These are phyloP conservation scores for Delitschia confertaspora DNA, from an alignment of 495 filamentous ascomycete species.

Conservation along the genomic window DNA sequence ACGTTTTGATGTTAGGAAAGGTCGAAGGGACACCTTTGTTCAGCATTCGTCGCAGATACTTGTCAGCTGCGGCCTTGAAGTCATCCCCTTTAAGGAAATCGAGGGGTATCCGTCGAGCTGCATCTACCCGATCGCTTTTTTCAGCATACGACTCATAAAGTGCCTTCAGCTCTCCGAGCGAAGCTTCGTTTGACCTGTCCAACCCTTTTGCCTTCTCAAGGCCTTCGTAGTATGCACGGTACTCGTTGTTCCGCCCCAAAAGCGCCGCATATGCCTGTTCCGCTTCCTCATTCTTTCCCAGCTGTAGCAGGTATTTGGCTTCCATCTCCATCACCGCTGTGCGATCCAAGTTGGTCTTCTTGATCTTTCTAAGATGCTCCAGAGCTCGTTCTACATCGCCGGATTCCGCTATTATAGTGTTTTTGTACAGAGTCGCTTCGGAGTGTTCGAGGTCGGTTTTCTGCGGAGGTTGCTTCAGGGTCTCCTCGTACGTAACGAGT, in stretches of 20 bases:
- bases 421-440: slow-evolving; percentile 95
- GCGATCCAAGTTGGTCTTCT: slow-evolving; percentile 71
- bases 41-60: slow-evolving; percentile 78
- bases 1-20: slow-evolving; percentile 89
- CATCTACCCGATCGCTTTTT: slow-evolving; percentile 75
- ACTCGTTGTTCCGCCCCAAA: slow-evolving; percentile 79
- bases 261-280: slow-evolving; percentile 69
- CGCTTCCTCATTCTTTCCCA: slow-evolving; percentile 73
- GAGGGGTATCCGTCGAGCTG: slow-evolving; percentile 74
- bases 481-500: slow-evolving; percentile 84
- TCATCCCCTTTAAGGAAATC: slow-evolving; percentile 81
- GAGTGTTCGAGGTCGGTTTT: slow-evolving; percentile 84
- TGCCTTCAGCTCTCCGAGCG: slow-evolving; percentile 46
- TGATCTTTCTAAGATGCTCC: slow-evolving; percentile 71
- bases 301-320: slow-evolving; percentile 72
- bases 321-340: slow-evolving; percentile 83
- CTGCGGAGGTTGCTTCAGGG: slow-evolving; percentile 64
- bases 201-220: slow-evolving; percentile 62
- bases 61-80: slow-evolving; percentile 69
- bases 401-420: slow-evolving; percentile 80
- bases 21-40: slow-evolving; percentile 93
- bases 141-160: slow-evolving; percentile 75
- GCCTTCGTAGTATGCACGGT: slow-evolving; percentile 73
- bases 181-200: slow-evolving; percentile 48
- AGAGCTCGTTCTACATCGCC: slow-evolving; percentile 72